Base-by-base conservation (phyloP, 371 early-diverging fungal genomes). In the Synchytrium microbalum region DNA sequence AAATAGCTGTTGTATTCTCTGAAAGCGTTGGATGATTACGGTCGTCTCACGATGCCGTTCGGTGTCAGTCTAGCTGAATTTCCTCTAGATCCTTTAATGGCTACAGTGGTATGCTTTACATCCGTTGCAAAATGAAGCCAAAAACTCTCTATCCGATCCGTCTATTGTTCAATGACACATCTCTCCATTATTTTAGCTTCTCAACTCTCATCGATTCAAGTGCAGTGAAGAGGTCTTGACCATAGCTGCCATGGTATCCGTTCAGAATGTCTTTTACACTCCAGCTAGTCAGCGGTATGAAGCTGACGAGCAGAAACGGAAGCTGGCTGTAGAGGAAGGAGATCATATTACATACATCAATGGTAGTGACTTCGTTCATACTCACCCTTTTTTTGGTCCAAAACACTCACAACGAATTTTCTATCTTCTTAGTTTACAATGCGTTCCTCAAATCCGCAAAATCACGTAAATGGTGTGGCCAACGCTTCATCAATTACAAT, bases 221-320 rank as follows among this genome's bases (percentile, higher is more conserved):
- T 92, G 93, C 67, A 78, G 80, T 16, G 84, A 89, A 61, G 93
- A 92, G 60, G 85, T 89, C 33, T 72, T 90, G 3, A 86, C 91
- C 0, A 88, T 92, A 62, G 88, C 88, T 1, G 91, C 93, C 2
- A 88, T 91, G 86, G 64, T 89, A 3, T 86, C 88, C 23, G 90
- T 91, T 0, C 88, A 91, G 76, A 85, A 85, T 60, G 77, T 88
- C 0, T 92, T 86, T 76, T 62, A 87, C 0, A 71, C 75, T 19
- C 83, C 86, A 3, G 59, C 76, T 23, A 80, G 80, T 25, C 69
- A 72, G 56, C 54, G 77, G 0, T 72, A 73, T 32, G 81, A 83
- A 3, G 78, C 84, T 3, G 72, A 84, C 2, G 70, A 76, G 32
- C 85, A 86, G 51, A 76, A 80, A 57, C 73, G 87, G 54, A 87